Conservation (phyloP, 2,329 filamentous ascomycete genomes). For the Neurospora sp. region DNA sequence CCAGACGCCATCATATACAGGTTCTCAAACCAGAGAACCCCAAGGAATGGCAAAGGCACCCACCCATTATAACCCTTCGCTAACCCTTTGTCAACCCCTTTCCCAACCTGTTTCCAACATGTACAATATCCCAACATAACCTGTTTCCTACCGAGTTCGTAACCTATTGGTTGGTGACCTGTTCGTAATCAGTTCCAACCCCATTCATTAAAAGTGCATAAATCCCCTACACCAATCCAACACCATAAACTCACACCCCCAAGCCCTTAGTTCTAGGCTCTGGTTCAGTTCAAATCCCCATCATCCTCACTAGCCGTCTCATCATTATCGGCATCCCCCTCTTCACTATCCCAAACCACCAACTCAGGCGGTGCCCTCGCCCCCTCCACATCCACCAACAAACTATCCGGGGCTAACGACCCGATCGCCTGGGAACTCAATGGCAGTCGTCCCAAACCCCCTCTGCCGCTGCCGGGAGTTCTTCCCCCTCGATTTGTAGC, state of each 20-base stretch:
- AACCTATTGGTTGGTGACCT: neutral
- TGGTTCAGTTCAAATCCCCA: neutral
- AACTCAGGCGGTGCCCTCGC: constrained; percentile 22
- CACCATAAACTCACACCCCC: neutral
- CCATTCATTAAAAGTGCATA: neutral
- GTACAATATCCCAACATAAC: neutral
- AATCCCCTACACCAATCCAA: neutral
- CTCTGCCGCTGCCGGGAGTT: neutral
- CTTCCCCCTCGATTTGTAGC: neutral
- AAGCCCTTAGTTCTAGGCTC: neutral
- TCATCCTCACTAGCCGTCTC: neutral
- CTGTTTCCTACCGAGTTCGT: neutral
- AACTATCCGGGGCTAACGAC: constrained; percentile 1
- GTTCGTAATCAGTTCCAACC: neutral
- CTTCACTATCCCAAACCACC: constrained; percentile 27
- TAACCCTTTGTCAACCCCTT: neutral
- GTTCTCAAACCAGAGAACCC: neutral
- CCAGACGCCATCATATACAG: neutral
- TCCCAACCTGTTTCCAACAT: neutral
- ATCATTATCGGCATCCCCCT: neutral
- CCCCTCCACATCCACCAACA: neutral
- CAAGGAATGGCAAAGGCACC: neutral
- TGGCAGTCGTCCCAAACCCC: neutral
- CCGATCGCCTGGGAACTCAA: neutral
- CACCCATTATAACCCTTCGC: neutral